Base-by-base conservation (phyloP, 495 filamentous ascomycete species). In the Podospora fimiseda region DNA sequence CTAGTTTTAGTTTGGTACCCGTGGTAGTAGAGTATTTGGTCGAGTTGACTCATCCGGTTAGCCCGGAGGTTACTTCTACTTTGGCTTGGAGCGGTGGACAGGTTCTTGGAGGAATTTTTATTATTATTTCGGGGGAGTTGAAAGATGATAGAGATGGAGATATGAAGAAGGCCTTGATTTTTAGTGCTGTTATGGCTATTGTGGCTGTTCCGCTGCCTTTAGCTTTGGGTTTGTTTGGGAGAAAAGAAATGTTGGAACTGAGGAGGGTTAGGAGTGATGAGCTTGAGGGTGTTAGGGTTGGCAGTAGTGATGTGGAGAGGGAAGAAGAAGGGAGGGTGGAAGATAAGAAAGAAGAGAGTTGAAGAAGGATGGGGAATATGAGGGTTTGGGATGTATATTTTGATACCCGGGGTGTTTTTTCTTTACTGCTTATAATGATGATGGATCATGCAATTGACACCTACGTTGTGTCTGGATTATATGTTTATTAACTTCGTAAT, bases 11-110 rank as follows among this genome's bases (percentile, higher is more conserved):
- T 43, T 68, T 97, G 1, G 70, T 98, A 8, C 93, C 93, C 8
- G 76, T 96, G 20, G 88, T 83, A 11, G 77, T 97, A 33, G 93
- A 98, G 72, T 93, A 81, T 61, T 70, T 93, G 24, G 88, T 87
- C 51, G 89, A 96, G 65, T 74, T 94, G 56, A 90, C 89, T 15
- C 86, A 89, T 55, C 92, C 92, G 0, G 82, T 91, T 20, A 84
- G 82, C n/a, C 89, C 93, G 1, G 92, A 93, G 74, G 80, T 96
- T 45, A 85, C 88, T 6, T 85, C 79, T 48, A 88, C 86, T 43
- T 74, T 94, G 23, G 84, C 85, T 60, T 97, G 92, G 93, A 78
- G 78, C 9, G 86, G 86, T 14, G 91, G 90, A 0, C 87, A 89
- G 70, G 58, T 90, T 8, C 63, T 91, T 0, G 93, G 93, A 1